Evolutionary conservation across 371 early-diverging fungal genomes (phyloP), one percentile per base, ranked within the genome.

Genomic region (Zopfochytrium polystomum): DNA sequence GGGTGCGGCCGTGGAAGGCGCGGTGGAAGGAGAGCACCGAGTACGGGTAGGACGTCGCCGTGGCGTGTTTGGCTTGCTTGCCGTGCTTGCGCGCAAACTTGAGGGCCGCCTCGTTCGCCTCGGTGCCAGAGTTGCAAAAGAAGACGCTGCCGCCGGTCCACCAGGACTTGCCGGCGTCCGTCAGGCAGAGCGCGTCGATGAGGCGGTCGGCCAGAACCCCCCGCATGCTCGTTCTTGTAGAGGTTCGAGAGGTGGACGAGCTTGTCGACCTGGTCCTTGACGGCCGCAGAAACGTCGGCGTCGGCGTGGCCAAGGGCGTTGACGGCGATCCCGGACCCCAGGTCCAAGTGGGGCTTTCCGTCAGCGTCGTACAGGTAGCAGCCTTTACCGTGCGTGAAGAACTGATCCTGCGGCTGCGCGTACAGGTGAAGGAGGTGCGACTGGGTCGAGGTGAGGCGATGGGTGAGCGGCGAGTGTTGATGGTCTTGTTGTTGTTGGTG

Each of bases 11-110:
- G 70, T 96, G 96, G 80, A 96, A 96, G 3, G 88, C 93, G 60
- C 91, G 84, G 9, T 72, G 79, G 67, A 94, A 96, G 34, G 89
- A 86, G 3, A 95, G 81, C 45, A 95, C 76, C 20, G 65, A 58
- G 59, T 65, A 52, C 64, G 80, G 79, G 33, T 60, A 62, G 20
- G 71, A 71, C 62, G 79, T 73, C 29, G 82, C 77, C 25, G 20
- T 59, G 43, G 0, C 52, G 2, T 77, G 68, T 3, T 79, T 62
- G 29, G 77, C 23, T 15, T 55, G 70, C 57, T 90, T 90, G 38
- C 88, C 92, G 75, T 85, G 88, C 69, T 93, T 94, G 63, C 93
- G 85, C 23, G 92, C 94, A 79, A 95, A 95, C 72, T 96, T 96
- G 50, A 96, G 68, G 0, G 95, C 93, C 25, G 70, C 78, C 72